phyloP scores from a whole-genome alignment of 2,329 filamentous ascomycete species.

The Phymatotrichopsis omnivora region DNA sequence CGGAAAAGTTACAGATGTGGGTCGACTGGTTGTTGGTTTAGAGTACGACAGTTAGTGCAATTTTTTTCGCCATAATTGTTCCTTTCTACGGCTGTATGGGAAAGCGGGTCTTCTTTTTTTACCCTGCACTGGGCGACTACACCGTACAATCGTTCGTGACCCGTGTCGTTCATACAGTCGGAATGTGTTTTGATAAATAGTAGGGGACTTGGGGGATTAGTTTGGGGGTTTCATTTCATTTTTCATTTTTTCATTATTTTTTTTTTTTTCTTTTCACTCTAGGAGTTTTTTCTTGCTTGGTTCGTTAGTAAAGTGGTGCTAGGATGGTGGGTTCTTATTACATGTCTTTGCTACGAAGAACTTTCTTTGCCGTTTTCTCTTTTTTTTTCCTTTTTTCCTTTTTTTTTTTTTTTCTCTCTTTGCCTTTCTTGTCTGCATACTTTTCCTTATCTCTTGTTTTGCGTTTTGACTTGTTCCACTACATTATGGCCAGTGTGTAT shows the following conservation, averaged over 20 bases:
- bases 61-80: too few relatives aligned
- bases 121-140: too few relatives aligned
- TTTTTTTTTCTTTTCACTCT: constrained; percentile 4
- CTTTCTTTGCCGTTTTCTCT: background rate
- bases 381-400: constrained; percentile 4
- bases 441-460: too few relatives aligned
- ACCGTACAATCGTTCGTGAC: too few relatives aligned
- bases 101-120: too few relatives aligned
- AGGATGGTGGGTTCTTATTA: background rate
- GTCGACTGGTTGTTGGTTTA: constrained; percentile 26
- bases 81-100: too few relatives aligned
- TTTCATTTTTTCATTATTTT: background rate
- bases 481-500: too few relatives aligned
- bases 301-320: background rate
- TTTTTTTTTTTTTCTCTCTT: constrained; percentile 1
- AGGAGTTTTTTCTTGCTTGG: constrained; percentile 7
- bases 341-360: background rate
- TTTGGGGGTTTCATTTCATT: too few relatives aligned
- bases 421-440: too few relatives aligned
- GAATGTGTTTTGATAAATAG: constrained; percentile 5
- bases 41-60: constrained; percentile 20
- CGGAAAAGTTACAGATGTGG: constrained; percentile 25
- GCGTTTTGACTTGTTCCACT: too few relatives aligned
- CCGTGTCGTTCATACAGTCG: too few relatives aligned
- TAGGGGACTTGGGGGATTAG: too few relatives aligned